These are phyloP conservation scores for Taphrina communis DNA, from an alignment of 1,139 yeast genomes.

Conservation along the genomic window DNA sequence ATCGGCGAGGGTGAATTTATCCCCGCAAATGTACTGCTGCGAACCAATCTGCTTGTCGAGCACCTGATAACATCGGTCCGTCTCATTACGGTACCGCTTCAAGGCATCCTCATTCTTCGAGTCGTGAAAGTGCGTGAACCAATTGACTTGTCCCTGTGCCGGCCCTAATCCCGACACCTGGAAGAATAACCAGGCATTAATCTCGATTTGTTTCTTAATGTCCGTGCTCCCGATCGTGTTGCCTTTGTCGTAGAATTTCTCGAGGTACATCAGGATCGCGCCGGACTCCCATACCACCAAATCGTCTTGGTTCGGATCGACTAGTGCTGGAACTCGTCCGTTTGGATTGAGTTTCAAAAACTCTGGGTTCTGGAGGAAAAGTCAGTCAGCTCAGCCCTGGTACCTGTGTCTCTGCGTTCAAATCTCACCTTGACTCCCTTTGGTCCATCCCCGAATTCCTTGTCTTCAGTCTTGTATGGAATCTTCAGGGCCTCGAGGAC, in stretches of 20 bases:
- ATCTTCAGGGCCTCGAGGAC: slow-evolving; percentile 82
- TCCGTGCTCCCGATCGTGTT: slow-evolving; percentile 49
- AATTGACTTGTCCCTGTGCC: slow-evolving; percentile 40
- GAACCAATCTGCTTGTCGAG: slow-evolving; percentile 21
- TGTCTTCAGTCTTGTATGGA: slow-evolving; percentile 76
- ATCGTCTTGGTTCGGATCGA: slow-evolving; percentile 56
- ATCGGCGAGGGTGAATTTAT: slow-evolving; percentile 24
- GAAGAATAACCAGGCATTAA: slow-evolving; percentile 45
- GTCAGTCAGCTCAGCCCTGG: no score
- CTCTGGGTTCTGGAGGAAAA: neutral
- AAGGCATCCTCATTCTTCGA: slow-evolving; percentile 18
- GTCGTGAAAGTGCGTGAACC: slow-evolving; percentile 45
- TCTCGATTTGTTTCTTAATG: slow-evolving; percentile 51
- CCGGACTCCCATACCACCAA: slow-evolving; percentile 61
- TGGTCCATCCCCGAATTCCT: slow-evolving; percentile 63
- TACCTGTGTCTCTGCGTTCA: neutral
- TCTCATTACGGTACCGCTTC: slow-evolving; percentile 23
- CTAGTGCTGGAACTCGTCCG: slow-evolving; percentile 66
- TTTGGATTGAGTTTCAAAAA: slow-evolving; percentile 61
- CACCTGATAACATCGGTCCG: slow-evolving; percentile 24
- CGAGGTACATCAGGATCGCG: slow-evolving; percentile 63
- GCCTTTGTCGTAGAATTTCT: slow-evolving; percentile 54
- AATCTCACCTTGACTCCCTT: slow-evolving; percentile 55
- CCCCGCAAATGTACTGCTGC: slow-evolving; percentile 3
- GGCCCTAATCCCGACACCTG: slow-evolving; percentile 13